Evolutionary conservation across 352 stramenopile species (phyloP).

Genomic region (Globisporangium radiosum): DNA sequence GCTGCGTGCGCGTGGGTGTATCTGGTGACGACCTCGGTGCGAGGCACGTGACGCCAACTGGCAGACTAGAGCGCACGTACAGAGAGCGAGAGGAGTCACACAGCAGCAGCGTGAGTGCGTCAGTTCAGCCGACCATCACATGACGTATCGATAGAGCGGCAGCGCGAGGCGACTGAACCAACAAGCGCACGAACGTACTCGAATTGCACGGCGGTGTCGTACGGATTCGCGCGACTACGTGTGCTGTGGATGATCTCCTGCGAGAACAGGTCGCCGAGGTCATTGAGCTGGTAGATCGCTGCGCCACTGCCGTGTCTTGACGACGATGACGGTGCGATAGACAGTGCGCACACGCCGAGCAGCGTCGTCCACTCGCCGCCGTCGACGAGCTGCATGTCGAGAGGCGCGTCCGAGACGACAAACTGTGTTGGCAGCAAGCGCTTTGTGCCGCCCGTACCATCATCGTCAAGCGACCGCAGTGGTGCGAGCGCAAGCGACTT

Average conservation of each 20-base stretch:
- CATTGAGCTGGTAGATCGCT: constrained; percentile 61
- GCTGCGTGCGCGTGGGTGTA: constrained; percentile 14
- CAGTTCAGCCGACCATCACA: neutral
- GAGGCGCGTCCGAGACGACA: constrained; percentile 42
- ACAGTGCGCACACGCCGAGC: constrained; percentile 37
- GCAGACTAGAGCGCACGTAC: constrained; percentile 27
- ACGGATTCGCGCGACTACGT: constrained; percentile 18
- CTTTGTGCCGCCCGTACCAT: constrained; percentile 11
- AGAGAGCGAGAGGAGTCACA: neutral
- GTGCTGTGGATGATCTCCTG: constrained; percentile 24
- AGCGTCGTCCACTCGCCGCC: constrained; percentile 54
- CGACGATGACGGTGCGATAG: neutral
- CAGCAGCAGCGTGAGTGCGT: neutral
- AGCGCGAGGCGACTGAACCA: neutral
- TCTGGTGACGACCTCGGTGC: constrained; percentile 2
- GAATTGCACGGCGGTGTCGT: constrained; percentile 40
- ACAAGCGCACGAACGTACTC: constrained; percentile 34
- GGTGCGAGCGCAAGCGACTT: constrained; percentile 30
- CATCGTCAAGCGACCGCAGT: constrained; percentile 33
- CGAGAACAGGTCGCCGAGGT: constrained; percentile 53
- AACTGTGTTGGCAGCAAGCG: constrained; percentile 31
- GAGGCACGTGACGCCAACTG: constrained; percentile 36
- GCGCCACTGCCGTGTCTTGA: constrained; percentile 14
- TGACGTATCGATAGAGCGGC: neutral
- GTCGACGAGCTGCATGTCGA: constrained; percentile 55